A percentile compares a stretch with the other conserved stretches of the same genome.
These are phyloP conservation scores for Penicillium rolfsii DNA, from an alignment of 2,329 filamentous ascomycete species.

Conservation along the genomic window DNA sequence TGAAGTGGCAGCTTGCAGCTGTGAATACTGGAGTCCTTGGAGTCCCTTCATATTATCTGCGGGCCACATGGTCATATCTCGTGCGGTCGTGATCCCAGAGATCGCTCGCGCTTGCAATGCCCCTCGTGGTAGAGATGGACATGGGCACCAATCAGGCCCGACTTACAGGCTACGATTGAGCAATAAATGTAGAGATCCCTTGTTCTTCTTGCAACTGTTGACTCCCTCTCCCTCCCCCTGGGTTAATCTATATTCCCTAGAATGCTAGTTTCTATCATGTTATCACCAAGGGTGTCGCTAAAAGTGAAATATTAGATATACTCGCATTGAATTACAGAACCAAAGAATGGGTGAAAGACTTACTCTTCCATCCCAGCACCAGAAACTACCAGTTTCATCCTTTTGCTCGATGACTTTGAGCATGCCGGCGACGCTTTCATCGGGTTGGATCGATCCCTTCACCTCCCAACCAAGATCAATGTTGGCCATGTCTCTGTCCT, in stretches of 20 bases:
- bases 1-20: neutral
- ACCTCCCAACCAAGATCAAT: slow-evolving; percentile 57
- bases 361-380: slow-evolving; percentile 59
- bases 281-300: neutral
- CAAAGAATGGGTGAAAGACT: slow-evolving; percentile 10
- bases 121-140: neutral
- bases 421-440: slow-evolving; percentile 56
- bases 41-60: neutral
- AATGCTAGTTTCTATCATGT: neutral
- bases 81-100: neutral
- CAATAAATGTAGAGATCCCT: neutral
- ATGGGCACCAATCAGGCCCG: neutral
- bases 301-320: neutral
- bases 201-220: neutral
- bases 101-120: neutral
- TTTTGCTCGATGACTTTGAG: slow-evolving; percentile 56
- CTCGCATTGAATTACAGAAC: neutral
- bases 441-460: slow-evolving; percentile 55
- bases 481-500: slow-evolving; percentile 56
- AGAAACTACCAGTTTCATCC: slow-evolving; percentile 57
- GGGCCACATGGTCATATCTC: neutral
- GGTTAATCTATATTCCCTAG: neutral
- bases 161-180: neutral
- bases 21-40: neutral
- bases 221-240: neutral